phyloP scores from a whole-genome alignment of 2,329 filamentous ascomycete genomes.

The Paracoccidioides lutzii region DNA sequence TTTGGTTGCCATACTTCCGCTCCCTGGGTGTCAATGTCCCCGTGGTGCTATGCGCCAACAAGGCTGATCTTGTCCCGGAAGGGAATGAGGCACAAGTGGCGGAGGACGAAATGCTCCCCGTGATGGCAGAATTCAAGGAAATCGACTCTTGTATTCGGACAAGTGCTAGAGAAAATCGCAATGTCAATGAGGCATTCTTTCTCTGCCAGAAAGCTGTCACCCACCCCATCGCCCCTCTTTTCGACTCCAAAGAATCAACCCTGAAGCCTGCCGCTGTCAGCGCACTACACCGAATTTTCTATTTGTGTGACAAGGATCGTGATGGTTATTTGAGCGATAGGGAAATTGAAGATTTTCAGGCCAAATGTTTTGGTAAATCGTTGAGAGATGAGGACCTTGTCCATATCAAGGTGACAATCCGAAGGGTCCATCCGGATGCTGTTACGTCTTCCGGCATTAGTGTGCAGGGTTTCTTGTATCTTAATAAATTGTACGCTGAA shows the following conservation, averaged over 20 bases:
- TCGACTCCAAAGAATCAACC: constrained; percentile 82
- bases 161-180: constrained; percentile 80
- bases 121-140: constrained; percentile 98
- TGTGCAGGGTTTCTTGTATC: constrained; percentile 66
- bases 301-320: constrained; percentile 90
- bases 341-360: constrained; percentile 84
- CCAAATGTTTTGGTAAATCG: constrained; percentile 81
- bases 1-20: constrained; percentile 97
- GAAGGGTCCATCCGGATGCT: constrained; percentile 51
- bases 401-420: constrained; percentile 82
- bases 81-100: constrained; percentile 71
- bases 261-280: constrained; percentile 82
- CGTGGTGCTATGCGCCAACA: constrained; percentile 93
- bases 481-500: constrained; percentile 94
- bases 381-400: constrained; percentile 67
- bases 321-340: constrained; percentile 82
- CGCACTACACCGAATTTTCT: constrained; percentile 82
- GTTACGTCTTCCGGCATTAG: constrained; percentile 62
- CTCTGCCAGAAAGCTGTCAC: constrained; percentile 97
- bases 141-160: constrained; percentile 96
- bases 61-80: constrained; percentile 72
- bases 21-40: constrained; percentile 97
- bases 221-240: constrained; percentile 89
- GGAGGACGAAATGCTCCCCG: constrained; percentile 92
- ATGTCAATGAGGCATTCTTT: constrained; percentile 94